Conservation (phyloP, 2,329 filamentous ascomycete species). For the Cladosporium colombiae region DNA sequence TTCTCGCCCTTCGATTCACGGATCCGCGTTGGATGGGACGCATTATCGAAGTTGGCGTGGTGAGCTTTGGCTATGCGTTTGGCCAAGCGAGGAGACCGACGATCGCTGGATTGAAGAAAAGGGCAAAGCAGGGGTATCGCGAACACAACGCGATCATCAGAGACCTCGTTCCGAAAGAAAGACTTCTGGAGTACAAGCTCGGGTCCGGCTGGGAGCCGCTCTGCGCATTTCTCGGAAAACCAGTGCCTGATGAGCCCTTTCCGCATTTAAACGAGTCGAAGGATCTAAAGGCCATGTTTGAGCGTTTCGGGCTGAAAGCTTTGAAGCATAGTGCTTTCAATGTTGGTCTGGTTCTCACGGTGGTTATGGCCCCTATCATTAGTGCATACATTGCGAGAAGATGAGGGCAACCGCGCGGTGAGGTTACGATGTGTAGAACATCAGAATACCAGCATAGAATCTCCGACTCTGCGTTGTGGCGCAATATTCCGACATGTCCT, state of each 20-base stretch:
- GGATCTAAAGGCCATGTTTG: conserved; percentile 37
- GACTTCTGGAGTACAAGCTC: conserved; percentile 20
- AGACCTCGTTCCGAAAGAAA: conserved; percentile 26
- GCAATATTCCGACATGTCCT: background rate
- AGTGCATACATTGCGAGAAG: background rate
- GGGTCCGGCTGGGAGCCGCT: conserved; percentile 22
- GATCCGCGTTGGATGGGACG: conserved; percentile 10
- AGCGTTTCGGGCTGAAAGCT: background rate
- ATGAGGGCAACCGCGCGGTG: background rate
- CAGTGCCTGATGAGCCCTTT: conserved; percentile 4
- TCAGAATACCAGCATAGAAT: background rate
- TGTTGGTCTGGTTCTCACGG: background rate
- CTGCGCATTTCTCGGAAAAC: conserved; percentile 22
- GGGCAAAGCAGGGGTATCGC: conserved; percentile 21
- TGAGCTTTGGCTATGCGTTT: conserved; percentile 10
- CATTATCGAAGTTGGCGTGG: conserved; percentile 5
- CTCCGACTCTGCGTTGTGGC: background rate
- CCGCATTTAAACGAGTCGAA: conserved; percentile 47
- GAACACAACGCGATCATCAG: conserved; percentile 26
- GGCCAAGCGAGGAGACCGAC: conserved; percentile 2
- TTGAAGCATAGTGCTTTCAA: conserved; percentile 2
- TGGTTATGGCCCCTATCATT: background rate
- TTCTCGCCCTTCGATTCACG: background rate
- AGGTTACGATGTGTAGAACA: background rate
- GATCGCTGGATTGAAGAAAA: conserved; percentile 15